Percentiles rank a stretch among this genome's conserved stretches.
Conservation (phyloP, 345 rosid genomes). For the Lagerstroemia speciosa region DNA sequence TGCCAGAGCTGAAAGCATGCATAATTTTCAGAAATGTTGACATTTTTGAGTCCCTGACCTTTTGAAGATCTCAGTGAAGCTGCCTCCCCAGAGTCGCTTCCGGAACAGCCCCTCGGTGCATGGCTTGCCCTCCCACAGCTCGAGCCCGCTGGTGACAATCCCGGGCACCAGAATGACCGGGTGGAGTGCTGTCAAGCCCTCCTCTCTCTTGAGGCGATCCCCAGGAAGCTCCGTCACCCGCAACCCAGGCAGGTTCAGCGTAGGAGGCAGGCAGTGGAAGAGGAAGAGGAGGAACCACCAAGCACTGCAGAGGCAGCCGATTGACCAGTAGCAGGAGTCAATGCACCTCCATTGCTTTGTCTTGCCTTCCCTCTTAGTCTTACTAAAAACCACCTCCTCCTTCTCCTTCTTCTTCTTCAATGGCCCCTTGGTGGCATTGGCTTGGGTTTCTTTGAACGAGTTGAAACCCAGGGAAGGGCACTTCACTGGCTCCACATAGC, state of each 20-base stretch:
- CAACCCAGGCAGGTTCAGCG: conserved; percentile 40
- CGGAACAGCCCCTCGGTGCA: conserved; percentile 65
- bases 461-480: conserved; percentile 14
- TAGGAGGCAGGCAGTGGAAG: conserved; percentile 37
- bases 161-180: conserved; percentile 82
- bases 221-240: conserved; percentile 51
- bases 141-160: conserved; percentile 60
- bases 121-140: conserved; percentile 75
- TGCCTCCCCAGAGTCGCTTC: conserved; percentile 70
- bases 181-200: conserved; percentile 50
- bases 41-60: conserved; percentile 23
- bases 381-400: conserved; percentile 4
- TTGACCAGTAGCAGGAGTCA: conserved; percentile 49
- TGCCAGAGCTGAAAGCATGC: neutral
- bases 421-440: neutral
- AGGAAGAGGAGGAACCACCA: conserved; percentile 62
- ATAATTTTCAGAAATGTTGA: too few species aligned
- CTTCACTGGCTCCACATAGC: conserved; percentile 30
- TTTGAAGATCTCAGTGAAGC: conserved; percentile 49
- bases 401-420: conserved; percentile 16
- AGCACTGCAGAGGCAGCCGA: conserved; percentile 48
- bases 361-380: conserved; percentile 3
- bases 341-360: conserved; percentile 38
- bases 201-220: conserved; percentile 43
- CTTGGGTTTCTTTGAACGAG: conserved; percentile 10